Conservation (phyloP, 2,329 filamentous ascomycete genomes). For the Diaporthe aspalathi region DNA sequence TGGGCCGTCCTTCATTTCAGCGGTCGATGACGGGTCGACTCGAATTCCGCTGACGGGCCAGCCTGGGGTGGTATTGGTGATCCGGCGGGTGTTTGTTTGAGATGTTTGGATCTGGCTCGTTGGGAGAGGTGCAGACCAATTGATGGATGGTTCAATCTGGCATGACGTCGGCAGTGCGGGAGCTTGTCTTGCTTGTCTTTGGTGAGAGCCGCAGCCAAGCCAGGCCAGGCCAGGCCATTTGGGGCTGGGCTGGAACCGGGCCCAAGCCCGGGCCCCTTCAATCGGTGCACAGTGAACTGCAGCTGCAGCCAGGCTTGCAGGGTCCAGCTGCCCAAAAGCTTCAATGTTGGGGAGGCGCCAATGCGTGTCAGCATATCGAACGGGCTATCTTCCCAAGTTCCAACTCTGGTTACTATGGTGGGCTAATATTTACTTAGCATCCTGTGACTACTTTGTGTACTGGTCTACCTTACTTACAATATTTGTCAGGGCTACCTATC, state of each 20-base stretch:
- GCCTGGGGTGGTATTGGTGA: background rate
- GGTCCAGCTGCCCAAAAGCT: background rate
- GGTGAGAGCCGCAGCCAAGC: too few relatives aligned
- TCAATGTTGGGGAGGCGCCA: background rate
- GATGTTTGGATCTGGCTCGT: background rate
- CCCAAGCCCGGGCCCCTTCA: too few relatives aligned
- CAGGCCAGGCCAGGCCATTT: too few relatives aligned
- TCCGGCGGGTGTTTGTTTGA: background rate
- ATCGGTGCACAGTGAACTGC: background rate
- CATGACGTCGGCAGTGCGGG: constrained; percentile 29
- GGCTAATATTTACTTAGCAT: too few relatives aligned
- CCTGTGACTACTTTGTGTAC: too few relatives aligned
- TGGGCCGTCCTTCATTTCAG: constrained; percentile 6
- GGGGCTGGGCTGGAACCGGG: too few relatives aligned
- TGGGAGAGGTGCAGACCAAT: background rate
- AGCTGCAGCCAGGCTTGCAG: background rate
- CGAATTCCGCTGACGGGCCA: background rate
- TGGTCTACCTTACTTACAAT: too few relatives aligned
- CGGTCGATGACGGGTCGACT: background rate
- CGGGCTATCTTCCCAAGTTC: too few relatives aligned
- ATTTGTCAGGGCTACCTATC: too few relatives aligned
- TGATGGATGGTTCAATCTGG: constrained; percentile 2
- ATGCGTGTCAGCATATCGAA: background rate
- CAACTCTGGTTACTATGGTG: too few relatives aligned
- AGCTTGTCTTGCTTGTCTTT: too few relatives aligned